A percentile compares a stretch with the other conserved stretches of the same genome.
Conservation (phyloP, 2,329 filamentous ascomycete genomes). For the Aspergillus pseudoglaucus region DNA sequence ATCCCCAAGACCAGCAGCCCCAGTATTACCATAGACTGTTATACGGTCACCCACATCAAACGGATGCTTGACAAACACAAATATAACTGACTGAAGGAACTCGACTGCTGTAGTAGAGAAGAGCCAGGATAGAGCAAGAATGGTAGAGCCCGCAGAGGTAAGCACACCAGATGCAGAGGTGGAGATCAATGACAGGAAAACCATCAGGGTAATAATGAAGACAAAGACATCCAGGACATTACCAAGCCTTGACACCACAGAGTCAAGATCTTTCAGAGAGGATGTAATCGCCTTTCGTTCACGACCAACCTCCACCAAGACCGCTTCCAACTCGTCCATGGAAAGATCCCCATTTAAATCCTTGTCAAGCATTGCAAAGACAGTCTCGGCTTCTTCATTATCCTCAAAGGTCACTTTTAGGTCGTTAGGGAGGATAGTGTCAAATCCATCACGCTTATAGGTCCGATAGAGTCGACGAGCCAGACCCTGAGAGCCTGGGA, state of each 20-base stretch:
- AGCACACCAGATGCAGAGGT: slow-evolving; percentile 83
- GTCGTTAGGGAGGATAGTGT: slow-evolving; percentile 73
- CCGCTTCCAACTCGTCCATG: slow-evolving; percentile 87
- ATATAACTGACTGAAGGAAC: slow-evolving; percentile 87
- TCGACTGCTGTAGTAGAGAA: slow-evolving; percentile 90
- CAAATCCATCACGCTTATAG: slow-evolving; percentile 65
- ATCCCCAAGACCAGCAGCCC: slow-evolving; percentile 67
- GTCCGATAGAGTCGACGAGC: slow-evolving; percentile 85
- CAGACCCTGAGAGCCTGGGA: slow-evolving; percentile 69
- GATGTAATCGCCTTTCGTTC: slow-evolving; percentile 94
- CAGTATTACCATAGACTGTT: slow-evolving; percentile 83
- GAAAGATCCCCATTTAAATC: slow-evolving; percentile 95
- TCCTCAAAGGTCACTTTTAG: slow-evolving; percentile 71
- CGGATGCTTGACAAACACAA: slow-evolving; percentile 94
- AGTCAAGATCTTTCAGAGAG: slow-evolving; percentile 89
- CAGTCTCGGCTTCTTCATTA: slow-evolving; percentile 78
- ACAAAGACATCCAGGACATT: slow-evolving; percentile 85
- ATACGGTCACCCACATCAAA: slow-evolving; percentile 95
- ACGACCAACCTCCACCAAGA: slow-evolving; percentile 87
- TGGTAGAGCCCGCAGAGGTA: slow-evolving; percentile 78
- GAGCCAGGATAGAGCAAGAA: slow-evolving; percentile 85
- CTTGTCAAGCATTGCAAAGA: slow-evolving; percentile 90
- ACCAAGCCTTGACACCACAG: slow-evolving; percentile 84
- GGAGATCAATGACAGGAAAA: slow-evolving; percentile 85
- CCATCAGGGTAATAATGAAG: slow-evolving; percentile 68